These are phyloP conservation scores for Dictyostelium intermedium DNA, from an alignment of 78 protist genomes.

Conservation along the genomic window DNA sequence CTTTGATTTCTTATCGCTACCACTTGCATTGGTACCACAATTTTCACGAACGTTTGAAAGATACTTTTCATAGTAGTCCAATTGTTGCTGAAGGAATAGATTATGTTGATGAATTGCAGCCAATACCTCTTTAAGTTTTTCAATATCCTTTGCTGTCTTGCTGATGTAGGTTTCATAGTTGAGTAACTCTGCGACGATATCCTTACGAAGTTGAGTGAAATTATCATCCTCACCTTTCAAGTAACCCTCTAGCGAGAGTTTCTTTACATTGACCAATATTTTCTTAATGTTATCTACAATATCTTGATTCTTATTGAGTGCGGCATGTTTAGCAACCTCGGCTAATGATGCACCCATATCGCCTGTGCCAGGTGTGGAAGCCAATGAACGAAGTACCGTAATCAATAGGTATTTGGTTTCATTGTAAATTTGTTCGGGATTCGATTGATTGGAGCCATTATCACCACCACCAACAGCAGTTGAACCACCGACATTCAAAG, in stretches of 20 bases:
- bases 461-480: neutral
- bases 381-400: slow-evolving; percentile 22
- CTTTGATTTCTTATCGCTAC: neutral
- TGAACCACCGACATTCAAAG: neutral
- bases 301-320: slow-evolving; percentile 40
- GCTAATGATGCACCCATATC: slow-evolving; percentile 51
- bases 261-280: slow-evolving; percentile 51
- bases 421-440: slow-evolving; percentile 70
- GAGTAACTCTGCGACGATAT: slow-evolving; percentile 63
- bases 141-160: slow-evolving; percentile 37
- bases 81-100: slow-evolving; percentile 64
- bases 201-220: slow-evolving; percentile 42
- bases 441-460: neutral
- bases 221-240: slow-evolving; percentile 50
- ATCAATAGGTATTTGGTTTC: slow-evolving; percentile 69
- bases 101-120: slow-evolving; percentile 76
- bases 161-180: slow-evolving; percentile 34
- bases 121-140: slow-evolving; percentile 37
- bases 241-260: slow-evolving; percentile 16
- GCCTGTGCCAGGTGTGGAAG: neutral
- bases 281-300: slow-evolving; percentile 63
- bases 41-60: slow-evolving; percentile 74
- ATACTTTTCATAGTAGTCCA: slow-evolving; percentile 76
- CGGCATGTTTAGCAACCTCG: slow-evolving; percentile 44
- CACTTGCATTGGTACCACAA: slow-evolving; percentile 4